Conservation (phyloP, 345 rosid genomes). For the Acer negundo region DNA sequence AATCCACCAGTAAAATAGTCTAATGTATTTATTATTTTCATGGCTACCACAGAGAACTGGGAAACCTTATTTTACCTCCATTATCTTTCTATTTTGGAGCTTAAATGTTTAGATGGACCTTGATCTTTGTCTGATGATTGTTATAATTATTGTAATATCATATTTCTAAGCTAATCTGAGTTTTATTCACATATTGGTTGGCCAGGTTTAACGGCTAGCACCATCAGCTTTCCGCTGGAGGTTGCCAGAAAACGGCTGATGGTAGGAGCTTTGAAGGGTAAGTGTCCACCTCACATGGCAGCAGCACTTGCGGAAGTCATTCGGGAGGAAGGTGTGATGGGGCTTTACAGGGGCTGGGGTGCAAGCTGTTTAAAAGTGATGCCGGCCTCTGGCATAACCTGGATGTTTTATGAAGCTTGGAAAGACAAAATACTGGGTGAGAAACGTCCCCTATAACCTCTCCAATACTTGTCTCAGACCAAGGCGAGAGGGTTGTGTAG, state of each 20-base stretch:
- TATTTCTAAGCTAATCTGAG: background rate
- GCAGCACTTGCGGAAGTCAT: conserved; percentile 88
- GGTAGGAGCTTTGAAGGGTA: conserved; percentile 92
- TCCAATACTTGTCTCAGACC: too few relatives aligned
- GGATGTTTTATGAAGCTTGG: too few relatives aligned
- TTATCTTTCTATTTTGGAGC: too few relatives aligned
- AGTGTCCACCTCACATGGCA: conserved; percentile 90
- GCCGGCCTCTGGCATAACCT: too few relatives aligned
- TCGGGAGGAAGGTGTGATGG: conserved; percentile 69
- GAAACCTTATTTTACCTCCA: background rate
- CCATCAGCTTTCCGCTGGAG: conserved; percentile 92
- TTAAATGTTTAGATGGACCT: background rate
- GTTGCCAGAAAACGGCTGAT: conserved; percentile 95
- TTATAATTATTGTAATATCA: background rate
- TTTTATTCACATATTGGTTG: conserved; percentile 17
- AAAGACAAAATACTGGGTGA: too few relatives aligned
- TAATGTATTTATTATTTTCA: too few relatives aligned
- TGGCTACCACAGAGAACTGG: background rate
- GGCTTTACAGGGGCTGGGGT: too few relatives aligned
- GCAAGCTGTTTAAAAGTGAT: too few relatives aligned
- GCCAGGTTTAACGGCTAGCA: conserved; percentile 92
- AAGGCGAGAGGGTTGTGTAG: too few relatives aligned
- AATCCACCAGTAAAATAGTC: too few relatives aligned
- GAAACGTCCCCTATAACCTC: too few relatives aligned
- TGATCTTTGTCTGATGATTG: background rate